Evolutionary conservation across 176 grass and related monocot genomes (phyloP).

Genomic region (Luzula sylvatica): DNA sequence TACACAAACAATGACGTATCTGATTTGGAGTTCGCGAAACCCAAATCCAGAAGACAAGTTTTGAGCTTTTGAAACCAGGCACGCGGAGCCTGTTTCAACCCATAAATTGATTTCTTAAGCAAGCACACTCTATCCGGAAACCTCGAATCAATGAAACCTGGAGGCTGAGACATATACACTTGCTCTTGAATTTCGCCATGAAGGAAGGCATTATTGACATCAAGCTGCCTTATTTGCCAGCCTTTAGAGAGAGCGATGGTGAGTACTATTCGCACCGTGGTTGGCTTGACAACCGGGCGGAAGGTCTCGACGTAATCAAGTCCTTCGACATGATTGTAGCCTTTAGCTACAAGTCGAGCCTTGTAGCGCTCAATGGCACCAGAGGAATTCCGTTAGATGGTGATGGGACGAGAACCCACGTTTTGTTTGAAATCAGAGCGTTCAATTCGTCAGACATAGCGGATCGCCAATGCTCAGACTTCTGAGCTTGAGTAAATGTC

Average conservation of each 20-base stretch:
- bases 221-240: not conserved
- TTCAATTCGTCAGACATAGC: not conserved
- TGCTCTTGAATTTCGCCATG: not conserved
- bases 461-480: not conserved
- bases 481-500: not conserved
- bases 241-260: not conserved
- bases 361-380: too few relatives aligned
- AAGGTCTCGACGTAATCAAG: not conserved
- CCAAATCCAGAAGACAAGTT: not conserved
- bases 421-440: not conserved
- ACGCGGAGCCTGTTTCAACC: not conserved
- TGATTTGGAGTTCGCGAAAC: not conserved
- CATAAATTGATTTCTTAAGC: not conserved
- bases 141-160: not conserved
- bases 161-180: not conserved
- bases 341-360: too few relatives aligned
- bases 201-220: not conserved
- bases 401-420: not conserved
- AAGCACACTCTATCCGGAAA: not conserved
- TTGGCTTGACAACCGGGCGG: not conserved
- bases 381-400: too few relatives aligned
- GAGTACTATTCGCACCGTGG: not conserved
- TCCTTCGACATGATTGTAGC: too few relatives aligned
- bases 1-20: not conserved
- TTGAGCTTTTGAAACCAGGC: not conserved